Base-by-base conservation (phyloP, 352 stramenopile species). In the Globisporangium takayamanum region DNA sequence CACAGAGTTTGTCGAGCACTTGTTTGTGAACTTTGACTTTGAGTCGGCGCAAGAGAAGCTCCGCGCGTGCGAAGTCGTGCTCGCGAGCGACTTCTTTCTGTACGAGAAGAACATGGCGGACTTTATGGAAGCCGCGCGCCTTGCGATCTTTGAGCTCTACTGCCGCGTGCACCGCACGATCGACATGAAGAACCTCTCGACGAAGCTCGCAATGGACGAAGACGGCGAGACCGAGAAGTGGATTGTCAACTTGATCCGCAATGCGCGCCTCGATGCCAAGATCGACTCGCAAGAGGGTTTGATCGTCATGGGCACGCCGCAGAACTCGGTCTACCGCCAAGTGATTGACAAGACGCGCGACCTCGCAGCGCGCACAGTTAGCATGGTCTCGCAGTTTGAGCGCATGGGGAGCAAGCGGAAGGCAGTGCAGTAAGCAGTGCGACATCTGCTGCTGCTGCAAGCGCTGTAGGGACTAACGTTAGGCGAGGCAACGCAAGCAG, bases 61-160 rank as follows among this genome's bases (percentile, higher is more conserved):
- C 50, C 80, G 87, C 57, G 85, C 97, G 70, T 99, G 94, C 69
- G 92, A 98, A 69, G 80, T 95, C 49, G 95, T 99, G 57, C 78
- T 99, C 48, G 77, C 78, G 14, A 91, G 89, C 47, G 97, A 99
- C 68, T 99, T 99, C 68, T 99, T 99, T 76, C 78, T 99, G 37
- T 89, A 90, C 70, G 83, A 93, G 73, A 92, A 92, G 69, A 97
- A 97, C 68, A 96, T 98, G 70, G 93, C 81, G n/a, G 92, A 97
- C 63, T 99, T 99, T 62, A 98, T 99, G 95, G 96, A 99, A 72
- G 88, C 97, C 41, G 96, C 96, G 16, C 83, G 97, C 25, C 84
- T 98, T 16, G 97, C 98, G 76, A 98, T 99, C 59, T 99, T 99
- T 72, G 97, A 99, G 76, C 98, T 98, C 66, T 99, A 99, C 80